phyloP scores from a whole-genome alignment of 768 basidiomycete species.

The Crassisporium funariophilum region DNA sequence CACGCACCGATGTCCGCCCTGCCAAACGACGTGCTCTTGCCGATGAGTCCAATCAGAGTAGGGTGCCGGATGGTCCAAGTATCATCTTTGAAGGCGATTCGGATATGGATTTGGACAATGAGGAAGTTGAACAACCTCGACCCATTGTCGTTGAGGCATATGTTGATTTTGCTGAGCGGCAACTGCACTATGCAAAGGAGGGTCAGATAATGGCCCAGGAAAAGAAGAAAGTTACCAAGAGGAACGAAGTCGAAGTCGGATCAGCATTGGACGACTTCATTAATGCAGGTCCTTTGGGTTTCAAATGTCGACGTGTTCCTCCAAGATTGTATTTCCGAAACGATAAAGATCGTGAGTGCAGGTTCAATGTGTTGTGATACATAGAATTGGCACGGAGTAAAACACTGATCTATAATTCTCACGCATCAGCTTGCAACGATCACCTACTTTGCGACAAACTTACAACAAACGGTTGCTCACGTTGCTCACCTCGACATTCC shows the following conservation, averaged over 20 bases:
- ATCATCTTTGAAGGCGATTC: too few relatives aligned
- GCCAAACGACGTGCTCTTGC: neutral
- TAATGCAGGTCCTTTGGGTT: neutral
- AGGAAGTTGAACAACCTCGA: too few relatives aligned
- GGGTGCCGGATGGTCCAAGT: too few relatives aligned
- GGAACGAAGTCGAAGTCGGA: neutral
- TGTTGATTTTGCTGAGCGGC: too few relatives aligned
- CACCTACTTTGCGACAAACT: neutral
- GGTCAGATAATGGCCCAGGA: neutral
- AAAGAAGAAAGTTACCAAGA: neutral
- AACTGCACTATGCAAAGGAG: neutral
- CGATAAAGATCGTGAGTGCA: neutral
- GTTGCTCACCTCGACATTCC: neutral
- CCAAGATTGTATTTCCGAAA: neutral
- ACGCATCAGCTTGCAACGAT: neutral
- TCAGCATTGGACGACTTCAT: conserved; percentile 2
- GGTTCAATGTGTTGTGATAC: too few relatives aligned
- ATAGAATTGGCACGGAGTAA: too few relatives aligned
- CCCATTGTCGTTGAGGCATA: too few relatives aligned
- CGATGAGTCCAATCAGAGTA: too few relatives aligned
- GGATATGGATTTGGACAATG: too few relatives aligned
- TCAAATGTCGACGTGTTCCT: neutral
- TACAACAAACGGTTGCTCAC: neutral
- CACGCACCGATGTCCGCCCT: neutral
- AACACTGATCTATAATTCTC: neutral